Percentiles rank a stretch among this genome's conserved stretches.
phyloP scores from a whole-genome alignment of 2,329 filamentous ascomycete genomes.

The Alternaria gansuensis region DNA sequence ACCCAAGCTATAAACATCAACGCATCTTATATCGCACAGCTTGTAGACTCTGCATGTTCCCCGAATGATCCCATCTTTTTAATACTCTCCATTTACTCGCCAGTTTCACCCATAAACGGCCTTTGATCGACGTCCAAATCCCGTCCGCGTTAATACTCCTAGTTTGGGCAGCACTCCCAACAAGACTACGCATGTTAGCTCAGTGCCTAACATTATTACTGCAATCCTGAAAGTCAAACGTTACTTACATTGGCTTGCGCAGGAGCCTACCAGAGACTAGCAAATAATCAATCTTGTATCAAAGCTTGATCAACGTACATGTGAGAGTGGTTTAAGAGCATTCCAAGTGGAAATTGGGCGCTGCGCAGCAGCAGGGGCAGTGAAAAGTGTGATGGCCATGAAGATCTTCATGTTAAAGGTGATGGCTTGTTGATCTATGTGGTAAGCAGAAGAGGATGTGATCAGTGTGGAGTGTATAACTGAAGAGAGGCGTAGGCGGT shows the following conservation, averaged over 20 bases:
- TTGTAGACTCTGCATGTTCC: neutral
- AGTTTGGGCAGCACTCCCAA: conserved; percentile 2
- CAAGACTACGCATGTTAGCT: neutral
- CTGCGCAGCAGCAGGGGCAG: neutral
- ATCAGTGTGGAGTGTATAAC: neutral
- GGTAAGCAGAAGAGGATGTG: neutral
- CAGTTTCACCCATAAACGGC: neutral
- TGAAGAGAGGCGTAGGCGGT: neutral
- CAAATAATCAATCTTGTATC: neutral
- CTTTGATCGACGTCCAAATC: neutral
- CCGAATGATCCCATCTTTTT: neutral
- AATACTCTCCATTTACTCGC: neutral
- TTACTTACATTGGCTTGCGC: conserved; percentile 4
- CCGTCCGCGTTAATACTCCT: neutral
- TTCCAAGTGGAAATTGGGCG: no score
- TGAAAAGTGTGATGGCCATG: neutral
- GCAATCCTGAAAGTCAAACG: no score
- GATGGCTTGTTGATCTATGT: neutral
- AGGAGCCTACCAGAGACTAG: neutral
- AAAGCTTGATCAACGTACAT: neutral
- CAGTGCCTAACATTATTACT: no score
- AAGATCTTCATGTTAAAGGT: neutral
- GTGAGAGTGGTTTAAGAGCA: neutral
- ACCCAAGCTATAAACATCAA: no score
- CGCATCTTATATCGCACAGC: no score